Conservation (phyloP, 1,284 basidiomycete species). For the Erythrobasidium hasegawianum region DNA sequence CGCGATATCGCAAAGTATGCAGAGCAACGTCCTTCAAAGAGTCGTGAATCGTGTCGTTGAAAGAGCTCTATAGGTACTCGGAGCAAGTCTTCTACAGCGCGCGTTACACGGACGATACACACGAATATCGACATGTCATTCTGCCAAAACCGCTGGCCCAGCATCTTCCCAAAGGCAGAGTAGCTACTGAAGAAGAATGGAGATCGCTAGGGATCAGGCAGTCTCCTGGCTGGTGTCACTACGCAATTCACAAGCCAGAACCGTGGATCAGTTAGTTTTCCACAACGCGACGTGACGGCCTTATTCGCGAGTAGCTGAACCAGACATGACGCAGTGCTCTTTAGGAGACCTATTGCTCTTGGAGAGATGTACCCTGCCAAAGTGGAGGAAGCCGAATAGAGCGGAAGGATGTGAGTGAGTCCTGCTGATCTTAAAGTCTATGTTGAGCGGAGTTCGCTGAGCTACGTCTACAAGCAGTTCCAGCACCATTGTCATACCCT, state of each 20-base stretch:
- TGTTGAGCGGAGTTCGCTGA: too few species aligned
- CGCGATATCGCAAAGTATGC: conserved; percentile 12
- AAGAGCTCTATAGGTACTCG: neutral
- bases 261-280: conserved; percentile 29
- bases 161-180: conserved; percentile 55
- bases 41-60: too few species aligned
- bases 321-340: conserved; percentile 18
- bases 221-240: conserved; percentile 87
- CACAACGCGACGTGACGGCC: neutral
- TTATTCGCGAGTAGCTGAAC: neutral
- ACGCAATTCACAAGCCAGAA: conserved; percentile 65
- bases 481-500: too few species aligned
- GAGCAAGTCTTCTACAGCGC: conserved; percentile 47
- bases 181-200: conserved; percentile 77
- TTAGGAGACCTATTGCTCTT: conserved; percentile 21
- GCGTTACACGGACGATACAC: conserved; percentile 54
- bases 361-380: conserved; percentile 26
- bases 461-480: too few species aligned
- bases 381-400: neutral
- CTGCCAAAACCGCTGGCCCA: conserved; percentile 71
- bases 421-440: too few species aligned
- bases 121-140: conserved; percentile 81
- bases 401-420: too few species aligned
- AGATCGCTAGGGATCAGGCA: conserved; percentile 67
- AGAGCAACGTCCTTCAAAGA: too few species aligned